Evolutionary conservation across 768 basidiomycete species (phyloP).

Genomic region (Exidia glandulosa): DNA sequence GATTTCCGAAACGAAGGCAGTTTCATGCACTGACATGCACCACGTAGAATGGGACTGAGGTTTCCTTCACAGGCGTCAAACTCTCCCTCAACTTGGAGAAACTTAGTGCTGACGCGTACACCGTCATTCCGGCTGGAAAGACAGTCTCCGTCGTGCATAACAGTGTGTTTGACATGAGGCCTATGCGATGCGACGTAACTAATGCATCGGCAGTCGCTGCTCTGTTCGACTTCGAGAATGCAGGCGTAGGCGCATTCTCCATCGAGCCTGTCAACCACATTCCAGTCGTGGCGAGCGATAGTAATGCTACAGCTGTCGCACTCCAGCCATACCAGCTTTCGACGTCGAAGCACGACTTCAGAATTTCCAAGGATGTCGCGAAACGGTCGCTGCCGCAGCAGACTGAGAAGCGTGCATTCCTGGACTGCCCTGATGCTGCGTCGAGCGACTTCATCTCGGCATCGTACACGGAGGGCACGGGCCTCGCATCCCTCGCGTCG

Average conservation of each 20-base stretch:
- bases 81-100: slow-evolving; percentile 21
- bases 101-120: slow-evolving; percentile 29
- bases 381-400: slow-evolving; percentile 21
- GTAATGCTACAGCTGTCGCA: not conserved
- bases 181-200: not conserved
- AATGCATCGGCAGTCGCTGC: slow-evolving; percentile 21
- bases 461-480: slow-evolving; percentile 32
- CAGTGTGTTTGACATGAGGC: slow-evolving; percentile 14
- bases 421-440: slow-evolving; percentile 26
- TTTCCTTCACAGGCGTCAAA: slow-evolving; percentile 34
- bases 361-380: slow-evolving; percentile 24
- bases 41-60: slow-evolving; percentile 21
- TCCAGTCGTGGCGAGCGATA: slow-evolving; percentile 17
- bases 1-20: rapidly evolving
- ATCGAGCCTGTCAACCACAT: slow-evolving; percentile 31
- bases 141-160: slow-evolving; percentile 29
- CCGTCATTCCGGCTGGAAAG: slow-evolving; percentile 28
- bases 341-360: slow-evolving; percentile 21
- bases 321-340: slow-evolving; percentile 17
- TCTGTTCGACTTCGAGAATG: slow-evolving; percentile 31
- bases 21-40: not conserved
- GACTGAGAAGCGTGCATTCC: slow-evolving; percentile 28
- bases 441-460: slow-evolving; percentile 30
- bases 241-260: slow-evolving; percentile 28
- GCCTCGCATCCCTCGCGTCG: slow-evolving; percentile 23